Evolutionary conservation across 192 early-diverging fungal genomes (phyloP).

Genomic region (Gamsiella multidivaricata): DNA sequence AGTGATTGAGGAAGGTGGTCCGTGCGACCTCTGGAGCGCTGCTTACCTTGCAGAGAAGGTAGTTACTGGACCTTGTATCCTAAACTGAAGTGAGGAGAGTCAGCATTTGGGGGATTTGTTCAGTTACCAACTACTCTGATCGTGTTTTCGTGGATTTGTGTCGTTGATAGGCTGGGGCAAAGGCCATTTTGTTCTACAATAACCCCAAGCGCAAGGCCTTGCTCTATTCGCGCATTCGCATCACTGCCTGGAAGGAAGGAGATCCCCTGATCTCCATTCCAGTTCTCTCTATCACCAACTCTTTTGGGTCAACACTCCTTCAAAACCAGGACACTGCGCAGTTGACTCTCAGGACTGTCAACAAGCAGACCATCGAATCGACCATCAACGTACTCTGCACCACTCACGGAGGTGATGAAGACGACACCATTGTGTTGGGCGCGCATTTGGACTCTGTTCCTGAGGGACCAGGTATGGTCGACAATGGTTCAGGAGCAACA

Average conservation of each 20-base stretch:
- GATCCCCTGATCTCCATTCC: conserved; percentile 72
- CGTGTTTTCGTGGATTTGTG: not conserved
- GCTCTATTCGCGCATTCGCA: conserved; percentile 63
- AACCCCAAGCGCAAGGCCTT: conserved; percentile 54
- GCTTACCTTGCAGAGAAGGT: conserved; percentile 68
- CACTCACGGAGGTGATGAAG: conserved; percentile 54
- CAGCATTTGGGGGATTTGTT: too few relatives aligned
- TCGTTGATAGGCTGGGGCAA: conserved; percentile 62
- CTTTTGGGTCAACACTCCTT: conserved; percentile 63
- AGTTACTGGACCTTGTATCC: not conserved
- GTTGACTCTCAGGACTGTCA: conserved; percentile 60
- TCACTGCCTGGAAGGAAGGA: conserved; percentile 71
- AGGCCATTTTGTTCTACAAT: conserved; percentile 70
- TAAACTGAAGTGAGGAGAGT: too few relatives aligned
- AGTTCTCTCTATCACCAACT: conserved; percentile 66
- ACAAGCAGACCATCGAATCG: conserved; percentile 61
- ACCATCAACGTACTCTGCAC: conserved; percentile 75
- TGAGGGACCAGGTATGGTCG: conserved; percentile 76
- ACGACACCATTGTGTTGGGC: conserved; percentile 68
- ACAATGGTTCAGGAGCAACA: conserved; percentile 74
- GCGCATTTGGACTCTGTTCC: conserved; percentile 77
- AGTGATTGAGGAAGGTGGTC: conserved; percentile 55
- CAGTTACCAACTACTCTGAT: not conserved
- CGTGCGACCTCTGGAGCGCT: conserved; percentile 65
- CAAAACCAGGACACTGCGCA: conserved; percentile 34